Evolutionary conservation across 106 monocot genomes (phyloP), one percentile per base, ranked within the genome.

Genomic region (Dendrobium officinale): DNA sequence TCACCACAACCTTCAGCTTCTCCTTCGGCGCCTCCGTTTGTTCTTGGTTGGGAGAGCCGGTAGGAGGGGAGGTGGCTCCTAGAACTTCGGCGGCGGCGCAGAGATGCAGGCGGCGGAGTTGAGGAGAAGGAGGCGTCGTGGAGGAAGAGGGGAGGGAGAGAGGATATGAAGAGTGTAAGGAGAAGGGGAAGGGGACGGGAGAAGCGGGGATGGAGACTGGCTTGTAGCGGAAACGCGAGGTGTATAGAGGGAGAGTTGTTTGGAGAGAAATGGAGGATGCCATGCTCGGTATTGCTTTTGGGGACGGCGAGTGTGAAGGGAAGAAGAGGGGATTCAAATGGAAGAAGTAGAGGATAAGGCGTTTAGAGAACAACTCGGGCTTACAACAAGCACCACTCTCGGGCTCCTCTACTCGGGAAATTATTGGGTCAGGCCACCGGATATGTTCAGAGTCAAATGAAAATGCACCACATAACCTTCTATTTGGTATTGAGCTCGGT

Each of bases 1-100:
- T 88, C 42, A 83, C 88, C 41, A 88, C 82, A 74, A 88, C 88
- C 45, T 73, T 73, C 55, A 85, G 68, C 77, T 82, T 80, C 85
- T 85, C 77, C 45, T 72, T 77, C 61, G 43, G 26, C 15, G 1
- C 26, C 78, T 37, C 59, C 29, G 77, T 13, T 55, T 55, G 19
- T n/a, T 41, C 77, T 4, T 47, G 5, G 6, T 47, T 42, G 22
- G 33, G 0, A 4, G 76, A 10, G 22, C 24, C 26, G 26, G 45
- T 27, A 20, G 42, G 19, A 5, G 74, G 43, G 22, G 43, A 75
- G 6, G 74, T 20, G 22, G n/a, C 19, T 47, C 51, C 49, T 16
- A 76, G 26, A 5, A 24, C 49, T 26, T 22, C 76, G 2, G 48
- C 22, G 0, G 42, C 55, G n/a, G 58, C 20, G 74, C n/a, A 22